Evolutionary conservation across 2,329 filamentous ascomycete species (phyloP), one percentile per base, ranked within the genome.

Genomic region (Cercospora sp.): DNA sequence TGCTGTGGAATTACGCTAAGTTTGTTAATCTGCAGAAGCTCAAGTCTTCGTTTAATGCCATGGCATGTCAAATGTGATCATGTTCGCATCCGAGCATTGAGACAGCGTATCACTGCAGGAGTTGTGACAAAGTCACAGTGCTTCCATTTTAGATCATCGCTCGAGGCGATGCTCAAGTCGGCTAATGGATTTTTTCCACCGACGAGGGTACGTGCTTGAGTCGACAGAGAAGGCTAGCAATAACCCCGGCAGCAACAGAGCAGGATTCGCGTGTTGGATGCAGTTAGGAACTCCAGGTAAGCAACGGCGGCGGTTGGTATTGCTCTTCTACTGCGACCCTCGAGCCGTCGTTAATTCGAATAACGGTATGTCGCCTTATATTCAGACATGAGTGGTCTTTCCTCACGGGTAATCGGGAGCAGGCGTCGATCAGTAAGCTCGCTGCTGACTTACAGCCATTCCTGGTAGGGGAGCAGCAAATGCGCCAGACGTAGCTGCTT

Each of bases 381-480:
- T 55, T 16, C 10, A 24, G 21, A 24, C 49, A 55, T 8, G 26
- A 9, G 21, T 28, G 24, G 16, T n/a, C 24, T n/a, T 28, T 26
- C 30, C 37, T 28, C 13, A 13, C 49, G 49, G 24, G 13, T 16
- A 5, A 28, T 26, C 8, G 10, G 49, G 49, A 55, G 49, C 49
- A 55, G 26, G 24, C 8, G 24, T 55, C 24, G 24, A 45, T 65
- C 62, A 74, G 40, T 75, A 75, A 8, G 72, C 72, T 18, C 73
- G 67, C 63, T 74, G 73, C 61, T 74, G 73, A 26, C 69, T 66
- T 7, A 69, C 67, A 10, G 64, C 59, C 63, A 70, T 69, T 3
- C 68, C 70, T 10, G 66, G 69, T 5, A 73, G 65, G 3, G 72
- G 70, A 34, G 69, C 55, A 10, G 73, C 66, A 53, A 73, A 75